Percentiles rank a stretch among this genome's conserved stretches.
phyloP scores from a whole-genome alignment of 2,329 filamentous ascomycete genomes.

The Epichloe brachyelytri region DNA sequence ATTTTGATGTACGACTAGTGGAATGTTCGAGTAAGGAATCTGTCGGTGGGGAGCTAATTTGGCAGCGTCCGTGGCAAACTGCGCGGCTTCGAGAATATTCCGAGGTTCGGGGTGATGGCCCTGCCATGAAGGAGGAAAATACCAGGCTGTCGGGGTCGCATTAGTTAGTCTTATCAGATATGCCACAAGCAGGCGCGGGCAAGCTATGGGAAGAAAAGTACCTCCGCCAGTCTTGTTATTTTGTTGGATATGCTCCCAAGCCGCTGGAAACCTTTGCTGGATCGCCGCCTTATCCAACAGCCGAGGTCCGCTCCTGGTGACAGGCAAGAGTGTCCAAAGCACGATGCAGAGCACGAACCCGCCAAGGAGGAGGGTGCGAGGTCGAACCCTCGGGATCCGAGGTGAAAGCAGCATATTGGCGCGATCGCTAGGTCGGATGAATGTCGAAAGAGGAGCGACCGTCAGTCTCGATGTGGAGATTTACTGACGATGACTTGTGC shows the following conservation, averaged over 20 bases:
- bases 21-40: constrained; percentile 13
- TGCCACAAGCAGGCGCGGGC: not conserved
- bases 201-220: constrained; percentile 1
- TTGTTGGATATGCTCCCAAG: constrained; percentile 11
- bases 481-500: not conserved
- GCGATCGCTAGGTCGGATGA: not conserved
- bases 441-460: not conserved
- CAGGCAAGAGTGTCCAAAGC: constrained; percentile 2
- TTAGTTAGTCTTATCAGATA: not conserved
- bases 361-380: not conserved
- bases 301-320: not conserved
- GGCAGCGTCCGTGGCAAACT: constrained; percentile 10
- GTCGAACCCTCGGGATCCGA: constrained; percentile 3
- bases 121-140: constrained; percentile 11
- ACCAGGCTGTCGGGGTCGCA: constrained; percentile 10
- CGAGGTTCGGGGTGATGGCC: constrained; percentile 6
- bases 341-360: constrained; percentile 5
- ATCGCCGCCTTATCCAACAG: not conserved
- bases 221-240: constrained; percentile 10
- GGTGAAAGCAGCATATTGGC: constrained; percentile 5
- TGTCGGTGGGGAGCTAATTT: constrained; percentile 5
- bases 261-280: constrained; percentile 7
- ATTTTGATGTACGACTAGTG: constrained; percentile 13
- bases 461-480: not conserved
- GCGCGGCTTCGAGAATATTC: constrained; percentile 12